Percentiles rank a stretch among this genome's conserved stretches.
phyloP scores from a whole-genome alignment of 2,329 filamentous ascomycete species.

The Aspergillus pseudonomiae region DNA sequence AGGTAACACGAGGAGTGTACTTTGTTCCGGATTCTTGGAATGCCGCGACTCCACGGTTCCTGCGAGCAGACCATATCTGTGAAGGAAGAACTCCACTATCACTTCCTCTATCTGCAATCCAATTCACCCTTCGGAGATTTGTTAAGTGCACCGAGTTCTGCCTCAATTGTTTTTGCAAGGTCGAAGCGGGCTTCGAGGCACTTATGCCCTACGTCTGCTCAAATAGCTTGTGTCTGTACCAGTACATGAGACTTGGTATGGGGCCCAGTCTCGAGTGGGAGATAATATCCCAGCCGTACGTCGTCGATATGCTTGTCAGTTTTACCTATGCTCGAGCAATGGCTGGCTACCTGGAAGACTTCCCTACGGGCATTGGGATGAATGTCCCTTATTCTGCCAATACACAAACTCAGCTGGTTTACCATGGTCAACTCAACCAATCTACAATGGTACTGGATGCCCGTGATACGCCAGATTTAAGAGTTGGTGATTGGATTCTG shows the following conservation, averaged over 20 bases:
- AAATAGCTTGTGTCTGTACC: conserved; percentile 75
- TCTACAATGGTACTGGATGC: conserved; percentile 49
- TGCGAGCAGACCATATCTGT: conserved; percentile 55
- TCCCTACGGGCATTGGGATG: conserved; percentile 61
- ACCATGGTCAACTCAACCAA: conserved; percentile 12
- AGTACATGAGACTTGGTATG: conserved; percentile 85
- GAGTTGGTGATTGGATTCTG: conserved; percentile 57
- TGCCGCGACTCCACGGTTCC: conserved; percentile 42
- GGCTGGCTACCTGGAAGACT: conserved; percentile 49
- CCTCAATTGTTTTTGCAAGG: conserved; percentile 75
- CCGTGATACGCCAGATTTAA: conserved; percentile 37
- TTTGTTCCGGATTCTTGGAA: conserved; percentile 27
- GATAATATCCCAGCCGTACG: conserved; percentile 74
- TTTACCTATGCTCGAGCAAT: conserved; percentile 71
- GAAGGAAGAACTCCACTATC: conserved; percentile 46
- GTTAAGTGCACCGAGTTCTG: conserved; percentile 84
- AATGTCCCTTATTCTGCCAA: conserved; percentile 46
- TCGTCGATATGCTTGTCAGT: conserved; percentile 81
- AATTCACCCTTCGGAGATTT: conserved; percentile 77
- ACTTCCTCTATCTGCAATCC: conserved; percentile 65
- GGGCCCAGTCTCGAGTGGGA: conserved; percentile 85
- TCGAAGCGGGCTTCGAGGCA: conserved; percentile 62
- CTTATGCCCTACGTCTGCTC: conserved; percentile 71
- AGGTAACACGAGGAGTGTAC: conserved; percentile 22
- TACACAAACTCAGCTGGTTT: no score